These are phyloP conservation scores for Paecilomyces sp. DNA, from an alignment of 2,329 filamentous ascomycete species.

Conservation along the genomic window DNA sequence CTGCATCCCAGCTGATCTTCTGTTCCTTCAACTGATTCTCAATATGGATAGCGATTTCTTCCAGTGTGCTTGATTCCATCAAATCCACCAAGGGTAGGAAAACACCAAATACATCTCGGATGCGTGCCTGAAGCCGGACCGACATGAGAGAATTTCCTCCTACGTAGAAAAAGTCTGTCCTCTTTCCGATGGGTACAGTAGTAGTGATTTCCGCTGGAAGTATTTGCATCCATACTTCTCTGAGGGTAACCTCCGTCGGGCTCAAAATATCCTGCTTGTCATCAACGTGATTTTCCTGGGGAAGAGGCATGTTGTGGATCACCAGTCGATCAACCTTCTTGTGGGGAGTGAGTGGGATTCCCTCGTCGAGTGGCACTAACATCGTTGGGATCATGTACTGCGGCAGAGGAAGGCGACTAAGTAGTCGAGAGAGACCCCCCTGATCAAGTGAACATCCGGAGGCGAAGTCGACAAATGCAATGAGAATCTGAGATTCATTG, in stretches of 20 bases:
- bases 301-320: slow-evolving; percentile 12
- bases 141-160: slow-evolving; percentile 3
- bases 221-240: not conserved
- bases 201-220: not conserved
- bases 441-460: not conserved
- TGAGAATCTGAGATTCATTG: not conserved
- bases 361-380: slow-evolving; percentile 14
- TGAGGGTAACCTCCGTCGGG: not conserved
- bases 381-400: slow-evolving; percentile 30
- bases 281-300: not conserved
- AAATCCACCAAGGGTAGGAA: not conserved
- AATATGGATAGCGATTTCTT: not conserved
- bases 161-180: slow-evolving; percentile 2
- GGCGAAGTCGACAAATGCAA: not conserved
- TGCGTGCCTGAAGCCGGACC: slow-evolving; percentile 2
- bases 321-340: slow-evolving; percentile 21
- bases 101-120: not conserved
- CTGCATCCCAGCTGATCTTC: slow-evolving; percentile 1
- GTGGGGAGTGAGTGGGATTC: slow-evolving; percentile 20
- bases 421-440: slow-evolving; percentile 5
- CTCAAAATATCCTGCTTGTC: not conserved
- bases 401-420: slow-evolving; percentile 24
- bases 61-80: not conserved
- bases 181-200: not conserved
- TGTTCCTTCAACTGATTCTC: not conserved